Conservation (phyloP, 2,329 filamentous ascomycete genomes). For the Aspergillus sp. region DNA sequence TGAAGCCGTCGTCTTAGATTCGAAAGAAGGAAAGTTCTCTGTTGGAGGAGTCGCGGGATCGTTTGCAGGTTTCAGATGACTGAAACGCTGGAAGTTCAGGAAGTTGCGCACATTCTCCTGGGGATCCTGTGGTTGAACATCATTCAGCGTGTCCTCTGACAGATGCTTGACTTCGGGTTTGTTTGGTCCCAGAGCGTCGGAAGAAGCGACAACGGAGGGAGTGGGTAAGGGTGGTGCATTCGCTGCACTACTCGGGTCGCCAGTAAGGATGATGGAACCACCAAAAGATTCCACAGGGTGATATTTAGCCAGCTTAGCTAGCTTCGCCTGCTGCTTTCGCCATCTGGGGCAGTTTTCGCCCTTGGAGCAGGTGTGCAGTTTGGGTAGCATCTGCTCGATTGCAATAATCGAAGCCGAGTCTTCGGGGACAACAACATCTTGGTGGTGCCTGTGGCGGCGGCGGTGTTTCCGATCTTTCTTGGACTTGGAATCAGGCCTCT, state of each 20-base stretch:
- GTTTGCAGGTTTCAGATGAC: conserved; percentile 34
- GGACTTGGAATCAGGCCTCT: conserved; percentile 2
- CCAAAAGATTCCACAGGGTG: conserved; percentile 51
- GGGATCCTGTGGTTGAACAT: conserved; percentile 63
- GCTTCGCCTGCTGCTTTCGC: conserved; percentile 66
- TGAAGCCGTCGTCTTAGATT: too few species aligned
- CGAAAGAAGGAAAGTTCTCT: conserved; percentile 32
- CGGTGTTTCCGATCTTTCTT: conserved; percentile 11
- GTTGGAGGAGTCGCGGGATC: conserved; percentile 33
- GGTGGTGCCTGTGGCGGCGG: conserved; percentile 18
- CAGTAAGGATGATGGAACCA: conserved; percentile 52
- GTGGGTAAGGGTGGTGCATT: conserved; percentile 65
- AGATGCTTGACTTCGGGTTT: conserved; percentile 57
- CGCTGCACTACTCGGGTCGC: conserved; percentile 67
- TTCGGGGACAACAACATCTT: conserved; percentile 37
- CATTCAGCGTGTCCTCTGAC: conserved; percentile 63
- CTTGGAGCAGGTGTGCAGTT: conserved; percentile 76
- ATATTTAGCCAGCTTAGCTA: conserved; percentile 67
- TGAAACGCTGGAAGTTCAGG: conserved; percentile 65
- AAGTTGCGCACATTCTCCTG: conserved; percentile 90
- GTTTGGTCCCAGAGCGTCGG: conserved; percentile 75
- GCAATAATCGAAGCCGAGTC: conserved; percentile 82
- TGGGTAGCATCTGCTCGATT: conserved; percentile 85
- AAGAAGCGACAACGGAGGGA: conserved; percentile 79
- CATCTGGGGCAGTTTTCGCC: conserved; percentile 80